Evolutionary conservation across 345 rosid genomes (phyloP), one percentile per base, ranked within the genome.

Genomic region (Populus ilicifolia): DNA sequence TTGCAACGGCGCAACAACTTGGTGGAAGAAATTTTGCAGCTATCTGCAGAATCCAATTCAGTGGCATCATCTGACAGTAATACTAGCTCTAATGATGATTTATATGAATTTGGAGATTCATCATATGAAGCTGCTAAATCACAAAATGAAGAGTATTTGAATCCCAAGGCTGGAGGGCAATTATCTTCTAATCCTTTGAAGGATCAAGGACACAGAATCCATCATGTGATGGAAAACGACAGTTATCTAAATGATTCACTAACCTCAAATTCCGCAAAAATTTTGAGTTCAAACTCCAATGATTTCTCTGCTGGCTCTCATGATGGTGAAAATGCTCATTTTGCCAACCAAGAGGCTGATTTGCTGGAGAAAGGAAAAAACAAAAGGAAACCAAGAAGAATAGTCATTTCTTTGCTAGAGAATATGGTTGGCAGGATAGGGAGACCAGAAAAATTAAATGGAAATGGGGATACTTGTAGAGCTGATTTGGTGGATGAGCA

Each of bases 1-100:
- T 83, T 96, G 83, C 88, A 89, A 73, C 93, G 94, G 41, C 93
- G 96, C 70, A 92, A 92, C 52, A 87, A 91, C 82, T 87, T 96
- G 61, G 99, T 92, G 78, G 97, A 92, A 82, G 99, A 96, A 89
- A 89, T 90, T 77, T 80, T 96, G 86, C 99, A 92, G 90, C 90
- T 93, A 67, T 88, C 99, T 86, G 98, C 91, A 8, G 94, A 89
- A 65, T 92, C 99, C 76, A 91, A 80, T 85, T 94, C 98, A 14
- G 84, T 89, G 71, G 90, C 85, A 70, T 92, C 97, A 27, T 90
- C 97, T 79, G 93, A 96, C 81, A 91, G 95, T 80, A 72, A 85
- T 68, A 90, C 93, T 69, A 93, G 97, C 85, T 85, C 90, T 79
- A 89, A 95, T 83, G 98, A 90, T 76, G 91, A 91, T 67, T 50